Base-by-base conservation (phyloP, 1,284 basidiomycete genomes). In the Ustilago loliicola region DNA sequence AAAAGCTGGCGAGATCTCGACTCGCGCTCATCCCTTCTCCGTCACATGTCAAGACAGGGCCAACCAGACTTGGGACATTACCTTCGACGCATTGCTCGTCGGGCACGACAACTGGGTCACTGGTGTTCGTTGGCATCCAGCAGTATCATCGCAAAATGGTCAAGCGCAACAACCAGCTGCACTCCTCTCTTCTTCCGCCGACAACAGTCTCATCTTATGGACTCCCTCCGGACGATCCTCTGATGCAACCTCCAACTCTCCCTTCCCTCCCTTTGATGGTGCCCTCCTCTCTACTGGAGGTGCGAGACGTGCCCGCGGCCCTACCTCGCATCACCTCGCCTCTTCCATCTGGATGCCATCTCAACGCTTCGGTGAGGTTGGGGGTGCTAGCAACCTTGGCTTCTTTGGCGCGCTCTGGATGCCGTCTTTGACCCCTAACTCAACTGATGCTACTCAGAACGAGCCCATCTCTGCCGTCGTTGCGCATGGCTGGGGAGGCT, bases 201-300 rank as follows among this genome's bases (percentile, higher is more conserved):
- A 86, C 58, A 84, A 85, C 61, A 82, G 80, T 59, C 72, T 83
- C 45, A 86, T 86, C 67, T 61, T 84, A 19, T 86, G 85, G 85
- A 75, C 81, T 11, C 85, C 85, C 8, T 70, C 74, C 27, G 67
- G 71, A 8, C 48, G 38, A 17, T 15, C 47, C 5, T 36, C 61
- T 10, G 53, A 62, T 1, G 23, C 32, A 2, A 7, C 47, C 9
- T 34, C 60, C 2, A 11, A 17, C 17, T 57, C 62, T n/a, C 60
- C 71, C 53, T 74, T 77, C 53, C 50, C 76, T 23, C 40, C 56
- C 11, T 71, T 77, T 30, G 92, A 92, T 61, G 36, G 29, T 13
- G 32, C 45, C 3, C 93, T 94, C 83, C 63, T 80, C 36, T 77
- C 79, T 11, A 59, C 64, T 21, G 62, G 23, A 73, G 83, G 40